Base-by-base conservation (phyloP, 2,329 filamentous ascomycete genomes). In the Nemania bipapillata region DNA sequence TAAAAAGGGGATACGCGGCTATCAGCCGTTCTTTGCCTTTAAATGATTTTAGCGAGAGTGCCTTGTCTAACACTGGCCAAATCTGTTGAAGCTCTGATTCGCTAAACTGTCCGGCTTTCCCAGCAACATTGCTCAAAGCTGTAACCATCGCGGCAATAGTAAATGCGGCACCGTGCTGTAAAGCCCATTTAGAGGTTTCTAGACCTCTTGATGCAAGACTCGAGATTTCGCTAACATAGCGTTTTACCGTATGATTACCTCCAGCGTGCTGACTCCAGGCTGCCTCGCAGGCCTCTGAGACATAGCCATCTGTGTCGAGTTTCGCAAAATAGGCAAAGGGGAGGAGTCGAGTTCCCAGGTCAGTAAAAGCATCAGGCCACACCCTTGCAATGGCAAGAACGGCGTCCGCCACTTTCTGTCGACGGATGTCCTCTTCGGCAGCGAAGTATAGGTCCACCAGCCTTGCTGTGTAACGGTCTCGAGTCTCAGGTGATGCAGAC, bases 191-290 rank as follows among this genome's bases (percentile, higher is more conserved):
- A 1, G 92, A 87, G 1, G 92, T 94, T 37, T 92, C 90, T 7
- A 98, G 83, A 61, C 93, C 87, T 40, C 85, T 83, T 40, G 88
- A 84, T 1, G 90, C 87, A 1, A 98, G 84, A 0, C 80, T 81
- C 3, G 92, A 85, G 73, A 98, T 97, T 80, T 99, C 96, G 42
- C 86, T 86, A 6, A 97, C 86, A 77, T 97, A 97, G 1, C 97
- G 87, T 54, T 91, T 87, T 4, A 97, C 92, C 0, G 92, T 91
- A 32, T 94, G 89, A 35, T 87, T 89, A 52, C 93, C 94, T 57
- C 94, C 95, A 0, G 96, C 94, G 76, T 97, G 94, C 74, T 97
- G 92, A 56, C 88, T 87, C 96, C 96, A 99, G 0, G 94, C 93
- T 65, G 94, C 91, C 42, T 89, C 85, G 76, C 96, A 97, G n/a